These are phyloP conservation scores for Blastocystis sp. DNA, from an alignment of 352 stramenopile species.

Conservation along the genomic window DNA sequence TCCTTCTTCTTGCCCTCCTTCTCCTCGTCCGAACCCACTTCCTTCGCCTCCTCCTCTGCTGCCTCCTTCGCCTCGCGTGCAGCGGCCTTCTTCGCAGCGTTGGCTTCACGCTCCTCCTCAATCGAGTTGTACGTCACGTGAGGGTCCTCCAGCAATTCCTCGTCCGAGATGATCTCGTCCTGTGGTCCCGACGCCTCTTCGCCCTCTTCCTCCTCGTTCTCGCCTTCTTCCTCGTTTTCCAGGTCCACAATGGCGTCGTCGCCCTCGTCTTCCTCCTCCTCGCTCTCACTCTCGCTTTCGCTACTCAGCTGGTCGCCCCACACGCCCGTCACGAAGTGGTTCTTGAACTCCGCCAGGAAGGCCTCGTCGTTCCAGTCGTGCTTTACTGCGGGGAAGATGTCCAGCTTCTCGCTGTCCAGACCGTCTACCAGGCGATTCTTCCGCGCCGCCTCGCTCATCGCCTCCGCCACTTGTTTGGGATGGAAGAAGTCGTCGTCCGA, in stretches of 20 bases:
- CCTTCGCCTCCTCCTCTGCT: neutral
- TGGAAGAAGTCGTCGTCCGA: constrained; percentile 59
- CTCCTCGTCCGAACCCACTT: constrained; percentile 30
- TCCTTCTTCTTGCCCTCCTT: constrained; percentile 47
- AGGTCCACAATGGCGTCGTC: constrained; percentile 34
- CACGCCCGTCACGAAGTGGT: constrained; percentile 54
- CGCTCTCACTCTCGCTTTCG: neutral
- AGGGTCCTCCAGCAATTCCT: constrained; percentile 62
- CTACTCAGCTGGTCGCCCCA: constrained; percentile 35
- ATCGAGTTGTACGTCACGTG: constrained; percentile 58
- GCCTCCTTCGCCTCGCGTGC: constrained; percentile 52
- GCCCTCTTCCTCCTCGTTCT: constrained; percentile 44
- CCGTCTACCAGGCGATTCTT: constrained; percentile 17
- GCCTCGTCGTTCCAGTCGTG: constrained; percentile 47
- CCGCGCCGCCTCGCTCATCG: neutral
- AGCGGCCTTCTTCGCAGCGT: constrained; percentile 3
- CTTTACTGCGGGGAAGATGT: constrained; percentile 18
- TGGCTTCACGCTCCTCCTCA: constrained; percentile 55
- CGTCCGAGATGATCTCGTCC: constrained; percentile 71
- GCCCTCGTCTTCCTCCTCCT: neutral
- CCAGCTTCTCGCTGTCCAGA: constrained; percentile 40
- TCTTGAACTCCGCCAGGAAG: constrained; percentile 45
- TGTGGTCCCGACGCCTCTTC: constrained; percentile 60
- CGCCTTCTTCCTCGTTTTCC: constrained; percentile 6
- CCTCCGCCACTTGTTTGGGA: neutral